Evolutionary conservation across 495 filamentous ascomycete genomes (phyloP).

Genomic region (Podospora anserina): DNA sequence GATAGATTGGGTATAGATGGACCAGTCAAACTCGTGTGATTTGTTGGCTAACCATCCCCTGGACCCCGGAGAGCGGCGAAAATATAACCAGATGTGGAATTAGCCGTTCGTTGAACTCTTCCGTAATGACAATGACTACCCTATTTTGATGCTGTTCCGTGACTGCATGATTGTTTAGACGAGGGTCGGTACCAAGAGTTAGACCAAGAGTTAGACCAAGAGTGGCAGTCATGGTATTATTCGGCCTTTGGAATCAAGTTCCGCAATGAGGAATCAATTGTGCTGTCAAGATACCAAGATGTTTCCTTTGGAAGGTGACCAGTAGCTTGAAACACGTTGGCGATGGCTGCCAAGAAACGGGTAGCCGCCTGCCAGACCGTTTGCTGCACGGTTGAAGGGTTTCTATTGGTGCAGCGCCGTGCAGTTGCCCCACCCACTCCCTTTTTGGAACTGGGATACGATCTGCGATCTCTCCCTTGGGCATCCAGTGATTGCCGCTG

Average conservation of each 20-base stretch:
- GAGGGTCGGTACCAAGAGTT: too few species aligned
- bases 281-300: neutral
- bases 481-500: neutral
- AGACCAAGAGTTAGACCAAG: too few species aligned
- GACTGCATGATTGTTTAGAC: too few species aligned
- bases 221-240: too few species aligned
- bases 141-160: too few species aligned
- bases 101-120: too few species aligned
- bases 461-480: neutral
- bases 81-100: neutral
- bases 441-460: neutral
- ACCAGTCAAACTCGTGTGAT: neutral
- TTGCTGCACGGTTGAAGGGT: neutral
- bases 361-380: neutral
- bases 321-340: neutral
- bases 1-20: neutral
- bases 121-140: too few species aligned
- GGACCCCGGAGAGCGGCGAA: neutral
- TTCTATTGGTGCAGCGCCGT: neutral
- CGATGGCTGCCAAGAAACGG: neutral
- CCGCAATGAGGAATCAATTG: neutral
- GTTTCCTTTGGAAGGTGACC: neutral
- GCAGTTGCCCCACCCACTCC: too few species aligned
- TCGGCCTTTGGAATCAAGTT: neutral
- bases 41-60: neutral